Conservation (phyloP, 768 basidiomycete genomes). For the Polyporus arcularius region DNA sequence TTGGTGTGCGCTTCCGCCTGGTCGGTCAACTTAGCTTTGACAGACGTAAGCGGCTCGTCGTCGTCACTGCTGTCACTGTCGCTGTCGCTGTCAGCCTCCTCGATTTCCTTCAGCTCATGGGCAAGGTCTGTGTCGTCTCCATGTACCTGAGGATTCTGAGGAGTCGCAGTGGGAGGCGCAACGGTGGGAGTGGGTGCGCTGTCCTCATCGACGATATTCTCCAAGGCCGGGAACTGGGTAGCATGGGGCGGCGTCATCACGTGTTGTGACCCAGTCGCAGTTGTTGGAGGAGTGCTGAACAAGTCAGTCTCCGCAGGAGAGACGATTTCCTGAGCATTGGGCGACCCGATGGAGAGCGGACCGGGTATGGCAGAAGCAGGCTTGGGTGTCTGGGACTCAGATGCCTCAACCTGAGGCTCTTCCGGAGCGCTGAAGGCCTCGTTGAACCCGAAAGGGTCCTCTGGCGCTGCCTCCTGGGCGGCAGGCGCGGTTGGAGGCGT, state of each 20-base stretch:
- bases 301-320: slow-evolving; percentile 30
- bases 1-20: slow-evolving; percentile 6
- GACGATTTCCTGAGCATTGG: slow-evolving; percentile 4
- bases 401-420: slow-evolving; percentile 14
- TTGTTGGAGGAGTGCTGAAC: slow-evolving; percentile 63
- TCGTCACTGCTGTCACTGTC: slow-evolving; percentile 39
- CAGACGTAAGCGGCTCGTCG: slow-evolving; percentile 29
- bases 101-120: slow-evolving; percentile 58
- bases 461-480: slow-evolving; percentile 24
- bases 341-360: slow-evolving; percentile 11
- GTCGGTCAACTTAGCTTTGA: slow-evolving; percentile 24
- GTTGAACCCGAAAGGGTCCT: slow-evolving; percentile 58
- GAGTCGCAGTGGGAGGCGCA: slow-evolving; percentile 4
- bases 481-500: slow-evolving; percentile 36
- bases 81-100: slow-evolving; percentile 40
- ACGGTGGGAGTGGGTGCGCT: slow-evolving; percentile 12
- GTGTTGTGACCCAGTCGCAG: slow-evolving; percentile 29
- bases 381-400: slow-evolving; percentile 17
- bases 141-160: slow-evolving; percentile 9
- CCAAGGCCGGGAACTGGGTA: slow-evolving; percentile 11
- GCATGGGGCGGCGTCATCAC: not conserved
- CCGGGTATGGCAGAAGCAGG: slow-evolving; percentile 5
- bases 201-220: slow-evolving; percentile 13
- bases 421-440: slow-evolving; percentile 26
- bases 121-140: slow-evolving; percentile 52